Evolutionary conservation across 306 rosid genomes (phyloP).

Genomic region (Macrotyloma uniflorum): DNA sequence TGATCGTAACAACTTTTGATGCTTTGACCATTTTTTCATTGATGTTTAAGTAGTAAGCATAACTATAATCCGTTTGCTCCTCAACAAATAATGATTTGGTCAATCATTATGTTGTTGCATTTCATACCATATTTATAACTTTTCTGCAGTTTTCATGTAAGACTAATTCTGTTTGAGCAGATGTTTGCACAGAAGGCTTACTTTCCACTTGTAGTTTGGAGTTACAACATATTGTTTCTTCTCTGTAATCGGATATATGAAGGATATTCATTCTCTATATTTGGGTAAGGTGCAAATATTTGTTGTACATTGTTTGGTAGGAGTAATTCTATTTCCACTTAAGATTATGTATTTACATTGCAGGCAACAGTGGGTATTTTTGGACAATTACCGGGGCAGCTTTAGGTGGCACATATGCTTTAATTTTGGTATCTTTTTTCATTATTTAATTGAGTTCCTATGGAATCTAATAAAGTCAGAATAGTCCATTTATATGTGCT

Average conservation of each 20-base stretch:
- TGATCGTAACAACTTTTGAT: background rate
- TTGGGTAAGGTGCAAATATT: conserved; percentile 75
- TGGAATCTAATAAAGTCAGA: background rate
- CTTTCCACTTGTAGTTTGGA: conserved; percentile 74
- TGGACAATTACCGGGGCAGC: conserved; percentile 86
- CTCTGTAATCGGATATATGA: conserved; percentile 84
- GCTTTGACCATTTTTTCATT: background rate
- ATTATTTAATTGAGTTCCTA: conserved; percentile 27
- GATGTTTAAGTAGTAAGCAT: background rate
- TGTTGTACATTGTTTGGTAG: conserved; percentile 28
- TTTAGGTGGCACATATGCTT: conserved; percentile 98
- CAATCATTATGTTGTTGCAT: conserved; percentile 16
- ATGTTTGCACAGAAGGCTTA: conserved; percentile 65
- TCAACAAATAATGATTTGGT: conserved; percentile 2
- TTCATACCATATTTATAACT: conserved; percentile 29
- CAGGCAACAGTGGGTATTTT: conserved; percentile 70
- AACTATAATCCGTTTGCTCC: background rate
- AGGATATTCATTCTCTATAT: conserved; percentile 79
- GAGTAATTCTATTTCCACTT: conserved; percentile 28
- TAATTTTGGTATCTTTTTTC: conserved; percentile 75
- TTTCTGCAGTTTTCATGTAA: conserved; percentile 25
- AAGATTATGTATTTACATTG: conserved; percentile 33
- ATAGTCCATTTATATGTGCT: background rate
- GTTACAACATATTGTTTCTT: conserved; percentile 85
- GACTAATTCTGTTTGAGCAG: conserved; percentile 53